Conservation (phyloP, 257 asterid species). For the Catharanthus roseus region DNA sequence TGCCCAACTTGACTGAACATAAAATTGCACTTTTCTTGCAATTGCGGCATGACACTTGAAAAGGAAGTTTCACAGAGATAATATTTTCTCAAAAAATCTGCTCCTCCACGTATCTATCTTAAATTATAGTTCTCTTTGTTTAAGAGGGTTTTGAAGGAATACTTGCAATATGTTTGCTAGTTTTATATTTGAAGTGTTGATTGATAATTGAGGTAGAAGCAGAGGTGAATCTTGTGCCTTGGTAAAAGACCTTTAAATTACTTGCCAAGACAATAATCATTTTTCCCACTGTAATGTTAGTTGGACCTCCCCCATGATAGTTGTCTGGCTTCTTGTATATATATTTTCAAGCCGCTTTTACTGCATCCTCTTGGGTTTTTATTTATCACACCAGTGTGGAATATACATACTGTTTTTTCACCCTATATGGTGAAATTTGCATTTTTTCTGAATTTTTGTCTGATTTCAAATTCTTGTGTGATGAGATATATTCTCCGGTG, state of each 20-base stretch:
- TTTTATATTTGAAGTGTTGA: background rate
- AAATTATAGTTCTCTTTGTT: background rate
- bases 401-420: background rate
- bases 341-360: background rate
- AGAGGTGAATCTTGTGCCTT: background rate
- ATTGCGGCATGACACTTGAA: background rate
- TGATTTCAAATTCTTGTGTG: constrained; percentile 20
- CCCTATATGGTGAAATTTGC: constrained; percentile 10
- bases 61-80: background rate
- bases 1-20: background rate
- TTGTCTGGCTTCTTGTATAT: background rate
- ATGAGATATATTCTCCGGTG: constrained; percentile 34
- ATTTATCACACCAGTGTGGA: background rate
- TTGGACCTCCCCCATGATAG: background rate
- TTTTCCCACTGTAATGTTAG: background rate
- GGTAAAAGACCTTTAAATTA: background rate
- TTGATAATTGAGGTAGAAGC: background rate
- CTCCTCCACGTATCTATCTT: background rate
- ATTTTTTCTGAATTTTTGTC: constrained; percentile 5
- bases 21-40: background rate
- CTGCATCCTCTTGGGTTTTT: background rate
- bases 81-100: background rate
- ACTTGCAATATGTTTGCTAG: background rate
- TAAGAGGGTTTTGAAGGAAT: background rate
- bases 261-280: background rate